Base-by-base conservation (phyloP, 2,329 filamentous ascomycete genomes). In the Diaporthe citriasiana region DNA sequence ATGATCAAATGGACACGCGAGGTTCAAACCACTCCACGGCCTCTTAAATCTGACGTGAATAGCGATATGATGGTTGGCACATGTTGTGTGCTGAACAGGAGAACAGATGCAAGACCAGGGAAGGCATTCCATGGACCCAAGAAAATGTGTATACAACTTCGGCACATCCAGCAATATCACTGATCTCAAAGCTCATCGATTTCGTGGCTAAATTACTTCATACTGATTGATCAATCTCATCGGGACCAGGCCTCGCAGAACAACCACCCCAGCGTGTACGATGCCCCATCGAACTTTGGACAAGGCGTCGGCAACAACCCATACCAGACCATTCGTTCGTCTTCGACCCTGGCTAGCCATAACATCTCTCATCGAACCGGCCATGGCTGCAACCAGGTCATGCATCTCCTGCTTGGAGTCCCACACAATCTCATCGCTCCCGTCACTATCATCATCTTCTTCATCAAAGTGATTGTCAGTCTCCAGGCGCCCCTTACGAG, bases 221-320 rank as follows among this genome's bases (percentile, higher is more conserved):
- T 79, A 79, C 68, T 81, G 79, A 57, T 80, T 80, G 25, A 82
- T 81, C 68, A 81, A 15, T 3, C 80, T 72, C 55, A 78, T 77
- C 30, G 81, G 81, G 1, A 82, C 80, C 50, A 84, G 63, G 0
- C 81, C 82, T 22, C 80, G 77, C 53, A 92, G 77, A 4, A 92
- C 89, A 76, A 88, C 86, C 82, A 91, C 90, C 0, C 88, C 90
- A 77, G 90, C 88, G 76, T 91, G 89, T 6, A 92, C 87, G 4
- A 92, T 89, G 0, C 89, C 89, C 90, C 90, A 92, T 69, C 90
- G 79, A 1, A 91, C 86, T 72, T 87, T 89, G 15, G 86, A 86
- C 76, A 92, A 77, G 47, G 87, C 85, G 77, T 87, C 85, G 3
- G 87, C 88, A 81, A 92, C 90, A 0, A 88, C 85, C 74, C 86